A percentile compares a stretch with the other conserved stretches of the same genome.
phyloP scores from a whole-genome alignment of 2,329 filamentous ascomycete species.

The Colletotrichum sp. region DNA sequence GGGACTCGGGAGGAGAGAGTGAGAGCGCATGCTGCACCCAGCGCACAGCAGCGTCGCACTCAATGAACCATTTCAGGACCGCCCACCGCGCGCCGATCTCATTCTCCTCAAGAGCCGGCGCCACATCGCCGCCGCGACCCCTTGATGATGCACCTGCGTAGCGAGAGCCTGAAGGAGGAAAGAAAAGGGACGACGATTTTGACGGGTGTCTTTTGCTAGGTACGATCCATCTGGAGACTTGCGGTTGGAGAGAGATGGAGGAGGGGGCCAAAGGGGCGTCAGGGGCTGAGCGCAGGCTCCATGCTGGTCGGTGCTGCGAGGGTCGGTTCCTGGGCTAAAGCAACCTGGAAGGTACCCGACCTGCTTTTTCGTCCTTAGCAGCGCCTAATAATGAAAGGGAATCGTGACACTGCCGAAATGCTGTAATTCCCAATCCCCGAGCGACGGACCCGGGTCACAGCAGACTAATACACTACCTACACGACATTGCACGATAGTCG shows the following conservation, averaged over 20 bases:
- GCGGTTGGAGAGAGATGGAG: background rate
- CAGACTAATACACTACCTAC: background rate
- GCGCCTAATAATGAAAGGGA: background rate
- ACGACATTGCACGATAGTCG: background rate
- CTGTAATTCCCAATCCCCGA: background rate
- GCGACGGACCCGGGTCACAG: background rate
- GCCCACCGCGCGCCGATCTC: background rate
- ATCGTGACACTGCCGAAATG: background rate
- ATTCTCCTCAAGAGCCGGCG: conserved; percentile 6
- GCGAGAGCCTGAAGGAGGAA: background rate
- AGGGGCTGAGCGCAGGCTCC: conserved; percentile 12
- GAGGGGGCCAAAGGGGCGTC: background rate
- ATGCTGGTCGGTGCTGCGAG: conserved; percentile 2
- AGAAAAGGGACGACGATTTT: background rate
- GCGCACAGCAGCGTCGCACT: background rate
- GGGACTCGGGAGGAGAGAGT: background rate
- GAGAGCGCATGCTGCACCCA: background rate
- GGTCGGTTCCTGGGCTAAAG: conserved; percentile 3
- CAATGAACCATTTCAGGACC: conserved; percentile 7
- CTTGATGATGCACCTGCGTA: background rate
- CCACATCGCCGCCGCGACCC: background rate
- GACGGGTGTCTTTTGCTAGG: background rate
- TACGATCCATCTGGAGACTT: background rate
- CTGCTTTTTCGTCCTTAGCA: background rate
- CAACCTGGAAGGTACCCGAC: conserved; percentile 2